Evolutionary conservation across 257 asterid genomes (phyloP).

Genomic region (Primulina tabacum): DNA sequence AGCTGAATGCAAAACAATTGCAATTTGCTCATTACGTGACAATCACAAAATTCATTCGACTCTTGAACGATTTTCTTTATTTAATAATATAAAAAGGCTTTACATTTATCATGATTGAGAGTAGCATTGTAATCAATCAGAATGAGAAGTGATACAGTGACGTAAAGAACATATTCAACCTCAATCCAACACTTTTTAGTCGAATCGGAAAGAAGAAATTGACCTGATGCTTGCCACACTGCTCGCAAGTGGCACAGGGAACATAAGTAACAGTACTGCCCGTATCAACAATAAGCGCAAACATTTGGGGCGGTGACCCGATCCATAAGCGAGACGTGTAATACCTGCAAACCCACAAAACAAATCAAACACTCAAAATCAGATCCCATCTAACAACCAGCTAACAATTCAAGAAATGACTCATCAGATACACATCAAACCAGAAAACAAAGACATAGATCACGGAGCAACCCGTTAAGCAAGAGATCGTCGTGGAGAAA

Average conservation of each 20-base stretch:
- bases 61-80: not conserved
- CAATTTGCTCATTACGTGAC: conserved; percentile 1
- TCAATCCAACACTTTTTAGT: not conserved
- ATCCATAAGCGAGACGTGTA: conserved; percentile 92
- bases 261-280: conserved; percentile 98
- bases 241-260: conserved; percentile 84
- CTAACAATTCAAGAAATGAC: not conserved
- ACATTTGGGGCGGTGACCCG: conserved; percentile 91
- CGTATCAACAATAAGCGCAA: conserved; percentile 91
- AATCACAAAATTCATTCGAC: conserved; percentile 6
- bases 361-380: conserved; percentile 22
- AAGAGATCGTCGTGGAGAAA: conserved; percentile 84
- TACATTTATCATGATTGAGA: not conserved
- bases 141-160: not conserved
- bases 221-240: conserved; percentile 95
- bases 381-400: conserved; percentile 24
- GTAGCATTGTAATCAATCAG: not conserved
- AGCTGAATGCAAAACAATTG: conserved; percentile 10
- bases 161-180: not conserved
- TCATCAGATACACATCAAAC: not conserved
- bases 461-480: conserved; percentile 54
- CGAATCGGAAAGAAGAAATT: conserved; percentile 6
- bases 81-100: not conserved
- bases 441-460: not conserved
- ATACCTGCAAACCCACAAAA: conserved; percentile 48